These are phyloP conservation scores for Trametes versicolor DNA, from an alignment of 1,284 basidiomycete species.

Conservation along the genomic window DNA sequence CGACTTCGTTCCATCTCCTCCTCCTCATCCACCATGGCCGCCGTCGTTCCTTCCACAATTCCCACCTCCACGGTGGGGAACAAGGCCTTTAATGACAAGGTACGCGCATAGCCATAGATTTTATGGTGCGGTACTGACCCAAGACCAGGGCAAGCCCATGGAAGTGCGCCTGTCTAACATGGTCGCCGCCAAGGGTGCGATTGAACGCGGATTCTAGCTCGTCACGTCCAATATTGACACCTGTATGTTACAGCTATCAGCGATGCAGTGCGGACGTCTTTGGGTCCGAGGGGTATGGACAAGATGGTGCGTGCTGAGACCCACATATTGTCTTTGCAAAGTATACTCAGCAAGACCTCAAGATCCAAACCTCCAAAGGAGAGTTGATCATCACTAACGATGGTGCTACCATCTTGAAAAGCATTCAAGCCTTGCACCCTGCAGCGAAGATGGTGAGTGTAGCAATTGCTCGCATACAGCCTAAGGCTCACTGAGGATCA, in stretches of 20 bases:
- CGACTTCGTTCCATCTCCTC: slow-evolving; percentile 21
- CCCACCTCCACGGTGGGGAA: slow-evolving; percentile 56
- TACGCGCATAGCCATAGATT: slow-evolving; percentile 38
- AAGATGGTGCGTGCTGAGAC: slow-evolving; percentile 81
- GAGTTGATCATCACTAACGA: slow-evolving; percentile 99
- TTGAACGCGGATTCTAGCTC: neutral
- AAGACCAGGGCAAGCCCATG: slow-evolving; percentile 84
- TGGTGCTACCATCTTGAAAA: slow-evolving; percentile 97
- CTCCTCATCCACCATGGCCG: slow-evolving; percentile 31
- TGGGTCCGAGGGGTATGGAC: slow-evolving; percentile 99
- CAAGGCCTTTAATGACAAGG: slow-evolving; percentile 87
- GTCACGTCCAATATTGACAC: slow-evolving; percentile 30
- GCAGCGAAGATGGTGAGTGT: slow-evolving; percentile 92
- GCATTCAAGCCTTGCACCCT: slow-evolving; percentile 97
- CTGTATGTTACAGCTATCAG: slow-evolving; percentile 79
- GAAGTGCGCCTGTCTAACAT: slow-evolving; percentile 95
- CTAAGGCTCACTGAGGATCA: slow-evolving; percentile 44
- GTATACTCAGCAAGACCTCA: neutral
- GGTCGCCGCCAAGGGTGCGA: slow-evolving; percentile 92
- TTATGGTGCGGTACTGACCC: slow-evolving; percentile 39
- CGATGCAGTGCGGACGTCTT: slow-evolving; percentile 95
- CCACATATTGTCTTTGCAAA: slow-evolving; percentile 11
- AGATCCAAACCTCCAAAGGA: slow-evolving; percentile 98
- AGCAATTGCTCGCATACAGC: slow-evolving; percentile 11
- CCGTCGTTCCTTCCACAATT: slow-evolving; percentile 52